A percentile compares a stretch with the other conserved stretches of the same genome.
These are phyloP conservation scores for Ampelomyces quisqualis DNA, from an alignment of 2,329 filamentous ascomycete species.

Conservation along the genomic window DNA sequence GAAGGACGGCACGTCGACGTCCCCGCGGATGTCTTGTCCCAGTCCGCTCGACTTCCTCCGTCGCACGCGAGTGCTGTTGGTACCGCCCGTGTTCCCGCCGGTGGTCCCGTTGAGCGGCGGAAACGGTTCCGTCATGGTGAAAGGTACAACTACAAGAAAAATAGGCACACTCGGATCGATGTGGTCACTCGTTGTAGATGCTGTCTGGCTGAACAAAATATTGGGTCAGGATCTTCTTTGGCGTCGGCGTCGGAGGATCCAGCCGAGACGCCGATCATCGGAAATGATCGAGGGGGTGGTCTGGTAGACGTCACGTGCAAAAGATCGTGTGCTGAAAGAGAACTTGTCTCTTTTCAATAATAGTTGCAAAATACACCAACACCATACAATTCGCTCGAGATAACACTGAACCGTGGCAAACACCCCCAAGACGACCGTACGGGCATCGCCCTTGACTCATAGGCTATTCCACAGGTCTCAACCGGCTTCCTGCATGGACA, in stretches of 20 bases:
- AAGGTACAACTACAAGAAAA: background rate
- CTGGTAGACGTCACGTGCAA: background rate
- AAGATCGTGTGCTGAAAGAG: background rate
- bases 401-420: no score
- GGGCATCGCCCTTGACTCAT: background rate
- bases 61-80: slow-evolving; percentile 23
- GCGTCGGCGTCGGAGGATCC: no score
- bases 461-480: slow-evolving; percentile 26
- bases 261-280: background rate
- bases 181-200: background rate
- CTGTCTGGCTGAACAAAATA: background rate
- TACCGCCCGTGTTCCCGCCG: slow-evolving; percentile 8
- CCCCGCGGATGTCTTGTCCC: slow-evolving; percentile 55
- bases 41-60: slow-evolving; percentile 52
- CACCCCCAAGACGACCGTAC: background rate
- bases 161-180: no score
- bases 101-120: slow-evolving; percentile 29
- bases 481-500: slow-evolving; percentile 25
- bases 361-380: no score
- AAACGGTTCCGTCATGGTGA: slow-evolving; percentile 38
- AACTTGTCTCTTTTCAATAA: background rate
- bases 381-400: no score
- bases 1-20: slow-evolving; percentile 53
- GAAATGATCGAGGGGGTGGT: background rate
- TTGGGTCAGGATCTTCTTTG: background rate